These are phyloP conservation scores for Uronychia setigera DNA, from an alignment of 73 alveolate genomes.

Conservation along the genomic window DNA sequence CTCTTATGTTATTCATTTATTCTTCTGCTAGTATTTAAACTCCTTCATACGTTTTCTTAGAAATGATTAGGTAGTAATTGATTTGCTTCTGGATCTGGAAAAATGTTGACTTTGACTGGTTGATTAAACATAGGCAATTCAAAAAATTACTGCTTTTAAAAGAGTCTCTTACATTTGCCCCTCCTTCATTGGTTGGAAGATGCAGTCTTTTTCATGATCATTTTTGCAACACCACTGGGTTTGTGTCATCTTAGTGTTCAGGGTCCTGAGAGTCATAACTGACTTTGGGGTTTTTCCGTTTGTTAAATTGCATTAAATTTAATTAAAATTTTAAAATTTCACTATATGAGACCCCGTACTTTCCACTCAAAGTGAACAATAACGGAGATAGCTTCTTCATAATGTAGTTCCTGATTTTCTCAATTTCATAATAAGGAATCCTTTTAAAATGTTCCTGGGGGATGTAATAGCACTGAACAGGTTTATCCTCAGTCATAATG, in stretches of 20 bases:
- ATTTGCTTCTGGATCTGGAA: background rate
- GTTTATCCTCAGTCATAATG: background rate
- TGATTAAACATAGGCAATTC: background rate
- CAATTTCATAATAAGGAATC: background rate
- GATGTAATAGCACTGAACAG: background rate
- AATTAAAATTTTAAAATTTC: background rate
- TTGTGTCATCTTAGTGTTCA: too few species aligned
- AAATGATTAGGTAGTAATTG: background rate
- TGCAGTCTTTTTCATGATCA: too few species aligned
- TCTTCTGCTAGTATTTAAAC: background rate
- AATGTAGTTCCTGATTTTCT: background rate
- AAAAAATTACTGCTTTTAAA: background rate
- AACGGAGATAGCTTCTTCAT: background rate
- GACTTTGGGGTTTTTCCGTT: background rate
- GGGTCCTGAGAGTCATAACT: background rate
- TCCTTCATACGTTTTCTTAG: background rate
- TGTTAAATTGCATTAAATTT: background rate
- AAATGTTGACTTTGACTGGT: background rate
- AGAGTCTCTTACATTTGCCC: background rate
- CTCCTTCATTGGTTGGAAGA: background rate
- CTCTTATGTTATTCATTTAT: background rate
- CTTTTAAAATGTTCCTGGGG: background rate
- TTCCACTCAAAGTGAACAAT: background rate
- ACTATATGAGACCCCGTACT: background rate
- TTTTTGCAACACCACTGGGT: too few species aligned